Evolutionary conservation across 305 asterid genomes (phyloP), one percentile per base, ranked within the genome.

Genomic region (Solanum aculeatissimum): DNA sequence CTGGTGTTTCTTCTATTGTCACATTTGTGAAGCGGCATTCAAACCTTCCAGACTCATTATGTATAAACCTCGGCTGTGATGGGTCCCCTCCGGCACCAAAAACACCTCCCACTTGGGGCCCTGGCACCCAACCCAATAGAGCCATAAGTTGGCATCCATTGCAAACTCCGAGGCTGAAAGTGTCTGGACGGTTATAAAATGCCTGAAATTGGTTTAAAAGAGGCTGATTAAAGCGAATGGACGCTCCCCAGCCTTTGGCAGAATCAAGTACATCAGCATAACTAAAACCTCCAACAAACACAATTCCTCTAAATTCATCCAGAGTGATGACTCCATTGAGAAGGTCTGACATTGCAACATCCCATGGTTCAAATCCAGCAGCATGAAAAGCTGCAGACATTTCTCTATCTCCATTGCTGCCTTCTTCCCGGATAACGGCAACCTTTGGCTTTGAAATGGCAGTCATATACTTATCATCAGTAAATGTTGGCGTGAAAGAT

Each of bases 81-180:
- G 95, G 92, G 83, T 96, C 98, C 21, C 96, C 97, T 4, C 87
- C 87, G 9, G 70, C 84, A 55, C 97, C 94, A 23, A 91, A 88
- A 81, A 92, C 97, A 12, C 98, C 98, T 78, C 97, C 99, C 14
- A 92, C 90, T 84, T 87, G 40, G 7, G 97, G 98, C 47, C 98
- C 98, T 2, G 98, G 99, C 45, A 96, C 93, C 99, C 98, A 96
- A 82, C 99, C 99, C 69, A 95, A 84, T 14, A 96, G 95, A 63
- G 99, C 99, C 99, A 96, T 96, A 43, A 96, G 96, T 90, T 96
- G 99, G 87, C 99, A 96, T 70, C 97, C 99, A 70, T 96, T 96
- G 91, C 98, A 95, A 86, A 95, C 97, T 32, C 99, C 99, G 10
- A 96, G 89, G 83, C 99, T 96, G 86, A 96, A 96, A 45, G 99